A percentile compares a stretch with the other conserved stretches of the same genome.
phyloP scores from a whole-genome alignment of 345 rosid genomes.

The Dimocarpus longan region DNA sequence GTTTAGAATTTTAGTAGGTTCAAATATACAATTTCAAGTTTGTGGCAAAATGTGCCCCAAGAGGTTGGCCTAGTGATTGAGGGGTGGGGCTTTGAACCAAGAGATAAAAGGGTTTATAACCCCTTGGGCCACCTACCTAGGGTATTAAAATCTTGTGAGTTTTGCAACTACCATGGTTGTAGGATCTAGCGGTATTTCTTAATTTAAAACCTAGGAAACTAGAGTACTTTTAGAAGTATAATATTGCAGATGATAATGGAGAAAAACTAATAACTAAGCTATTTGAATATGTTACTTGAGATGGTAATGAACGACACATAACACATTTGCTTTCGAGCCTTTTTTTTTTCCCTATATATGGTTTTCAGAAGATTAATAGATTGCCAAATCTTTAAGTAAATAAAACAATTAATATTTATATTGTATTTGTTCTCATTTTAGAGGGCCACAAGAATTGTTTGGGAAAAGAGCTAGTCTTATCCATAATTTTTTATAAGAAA shows the following conservation, averaged over 20 bases:
- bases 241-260: not conserved
- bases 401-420: too few relatives aligned
- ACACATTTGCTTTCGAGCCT: too few relatives aligned
- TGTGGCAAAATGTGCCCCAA: not conserved
- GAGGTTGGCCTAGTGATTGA: not conserved
- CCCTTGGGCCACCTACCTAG: not conserved
- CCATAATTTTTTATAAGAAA: too few relatives aligned
- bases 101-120: not conserved
- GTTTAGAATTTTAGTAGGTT: not conserved
- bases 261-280: not conserved
- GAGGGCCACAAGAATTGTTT: too few relatives aligned
- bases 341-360: too few relatives aligned
- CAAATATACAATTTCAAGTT: not conserved
- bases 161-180: not conserved
- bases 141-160: too few relatives aligned
- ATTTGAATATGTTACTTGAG: not conserved
- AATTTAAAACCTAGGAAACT: not conserved
- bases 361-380: too few relatives aligned
- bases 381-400: too few relatives aligned
- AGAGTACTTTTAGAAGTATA: too few relatives aligned
- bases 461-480: too few relatives aligned
- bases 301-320: too few relatives aligned
- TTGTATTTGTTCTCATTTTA: too few relatives aligned
- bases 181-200: not conserved
- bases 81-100: not conserved